Conservation (phyloP, 257 asterid genomes). For the Ehretia macrophylla region DNA sequence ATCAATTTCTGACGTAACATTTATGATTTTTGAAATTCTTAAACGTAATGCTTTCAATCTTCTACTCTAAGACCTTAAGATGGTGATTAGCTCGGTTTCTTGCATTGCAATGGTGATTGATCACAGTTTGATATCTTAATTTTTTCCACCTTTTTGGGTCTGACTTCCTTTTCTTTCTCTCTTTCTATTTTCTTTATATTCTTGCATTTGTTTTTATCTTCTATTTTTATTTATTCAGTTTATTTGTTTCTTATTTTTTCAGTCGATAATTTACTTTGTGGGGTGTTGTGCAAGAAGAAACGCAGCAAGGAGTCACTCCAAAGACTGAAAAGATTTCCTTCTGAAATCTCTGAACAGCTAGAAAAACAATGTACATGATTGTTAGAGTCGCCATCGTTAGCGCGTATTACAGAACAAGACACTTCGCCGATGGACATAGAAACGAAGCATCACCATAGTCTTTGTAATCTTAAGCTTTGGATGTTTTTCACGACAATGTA, state of each 20-base stretch:
- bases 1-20: neutral
- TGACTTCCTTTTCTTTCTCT: no score
- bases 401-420: no score
- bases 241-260: slow-evolving; percentile 9
- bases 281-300: slow-evolving; percentile 91
- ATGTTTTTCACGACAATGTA: no score
- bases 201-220: neutral
- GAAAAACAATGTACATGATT: neutral
- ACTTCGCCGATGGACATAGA: no score
- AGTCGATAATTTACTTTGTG: slow-evolving; percentile 77
- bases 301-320: slow-evolving; percentile 50
- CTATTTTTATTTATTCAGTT: neutral
- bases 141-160: no score
- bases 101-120: no score
- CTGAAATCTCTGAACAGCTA: neutral
- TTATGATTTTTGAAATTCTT: neutral
- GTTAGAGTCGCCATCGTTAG: neutral
- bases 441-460: no score
- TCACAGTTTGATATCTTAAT: no score
- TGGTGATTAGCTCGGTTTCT: no score
- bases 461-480: no score
- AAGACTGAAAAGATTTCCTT: slow-evolving; percentile 31
- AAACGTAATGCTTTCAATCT: neutral
- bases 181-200: neutral
- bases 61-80: no score